Conservation (phyloP, 2,329 filamentous ascomycete genomes). For the Domatiomyces globalis region DNA sequence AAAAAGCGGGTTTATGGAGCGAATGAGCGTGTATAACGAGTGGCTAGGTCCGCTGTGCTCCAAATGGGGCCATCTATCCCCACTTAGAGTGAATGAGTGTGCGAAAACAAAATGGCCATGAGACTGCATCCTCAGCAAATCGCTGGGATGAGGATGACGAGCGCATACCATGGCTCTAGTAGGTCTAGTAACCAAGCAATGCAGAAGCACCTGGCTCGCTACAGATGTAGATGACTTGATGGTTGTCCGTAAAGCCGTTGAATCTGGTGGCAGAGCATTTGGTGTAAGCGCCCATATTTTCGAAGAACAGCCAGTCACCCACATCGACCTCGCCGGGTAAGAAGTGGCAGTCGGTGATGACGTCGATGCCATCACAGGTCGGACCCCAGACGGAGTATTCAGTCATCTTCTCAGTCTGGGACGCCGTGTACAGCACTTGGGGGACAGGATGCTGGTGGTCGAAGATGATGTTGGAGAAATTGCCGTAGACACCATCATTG, state of each 20-base stretch:
- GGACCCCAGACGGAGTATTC: slow-evolving; percentile 98
- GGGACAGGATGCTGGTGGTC: slow-evolving; percentile 87
- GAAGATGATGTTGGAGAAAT: slow-evolving; percentile 98
- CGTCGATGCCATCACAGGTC: slow-evolving; percentile 94
- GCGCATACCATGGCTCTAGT: slow-evolving; percentile 1
- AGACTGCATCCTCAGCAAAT: neutral
- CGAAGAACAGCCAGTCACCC: slow-evolving; percentile 97
- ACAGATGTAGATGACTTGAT: slow-evolving; percentile 87
- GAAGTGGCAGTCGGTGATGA: slow-evolving; percentile 68
- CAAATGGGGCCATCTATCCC: neutral
- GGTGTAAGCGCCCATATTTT: slow-evolving; percentile 97
- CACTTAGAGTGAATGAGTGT: neutral
- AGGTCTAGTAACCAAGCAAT: slow-evolving; percentile 40
- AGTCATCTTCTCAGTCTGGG: slow-evolving; percentile 44
- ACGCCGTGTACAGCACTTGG: slow-evolving; percentile 54
- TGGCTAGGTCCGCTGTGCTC: neutral
- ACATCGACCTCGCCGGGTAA: slow-evolving; percentile 70
- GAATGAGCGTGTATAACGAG: neutral
- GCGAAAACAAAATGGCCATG: neutral
- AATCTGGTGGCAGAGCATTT: slow-evolving; percentile 96
- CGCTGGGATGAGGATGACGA: neutral
- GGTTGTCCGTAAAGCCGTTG: slow-evolving; percentile 88
- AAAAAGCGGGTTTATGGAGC: neutral
- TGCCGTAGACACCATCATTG: slow-evolving; percentile 95
- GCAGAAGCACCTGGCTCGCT: slow-evolving; percentile 79